Evolutionary conservation across 805 yeast genomes (phyloP), one percentile per base, ranked within the genome.

Genomic region (Priceomyces melissophilus): DNA sequence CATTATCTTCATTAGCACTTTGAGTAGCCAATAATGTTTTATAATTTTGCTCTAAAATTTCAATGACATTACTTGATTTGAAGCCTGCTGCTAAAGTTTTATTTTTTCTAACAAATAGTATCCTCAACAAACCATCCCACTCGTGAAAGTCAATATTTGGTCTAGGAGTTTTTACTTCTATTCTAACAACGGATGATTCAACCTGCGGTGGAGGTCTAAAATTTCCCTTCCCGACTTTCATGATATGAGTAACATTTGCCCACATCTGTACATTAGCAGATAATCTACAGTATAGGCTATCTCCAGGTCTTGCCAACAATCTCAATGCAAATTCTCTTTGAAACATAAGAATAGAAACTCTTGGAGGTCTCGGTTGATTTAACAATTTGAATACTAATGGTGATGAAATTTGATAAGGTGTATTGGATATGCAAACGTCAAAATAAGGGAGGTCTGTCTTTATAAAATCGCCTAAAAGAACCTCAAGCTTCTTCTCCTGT

Each of bases 251-350:
- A 11, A 93, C 97, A 49, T 87, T 87, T n/a, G 97, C 96, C 97
- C 98, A 93, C 98, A 93, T 91, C 59, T 93, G 99, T 1, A 93
- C 98, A 58, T 93, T 93, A 25, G 96, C 98, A 26, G 96, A 84
- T 40, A 93, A 73, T 56, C 99, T 78, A 64, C 96, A 89, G 69
- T 91, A 93, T 30, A 93, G 71, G 1, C 87, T 64, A 53, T 93
- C 98, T n/a, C 99, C 99, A 0, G 99, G 98, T 52, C 95, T 79
- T 1, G 99, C 99, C 39, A 93, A 72, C 41, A 93, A 70, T 55
- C 97, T 82, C 66, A 93, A 63, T 2, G 99, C 99, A 58, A 93
- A 93, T 60, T 93, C 99, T 59, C 98, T 76, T 69, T 93, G 99
- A 64, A 93, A 93, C 99, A 93, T 93, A 46, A 93, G 83, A 42